These are phyloP conservation scores for Zizania palustris DNA, from an alignment of 202 grass and related monocot genomes.

Conservation along the genomic window DNA sequence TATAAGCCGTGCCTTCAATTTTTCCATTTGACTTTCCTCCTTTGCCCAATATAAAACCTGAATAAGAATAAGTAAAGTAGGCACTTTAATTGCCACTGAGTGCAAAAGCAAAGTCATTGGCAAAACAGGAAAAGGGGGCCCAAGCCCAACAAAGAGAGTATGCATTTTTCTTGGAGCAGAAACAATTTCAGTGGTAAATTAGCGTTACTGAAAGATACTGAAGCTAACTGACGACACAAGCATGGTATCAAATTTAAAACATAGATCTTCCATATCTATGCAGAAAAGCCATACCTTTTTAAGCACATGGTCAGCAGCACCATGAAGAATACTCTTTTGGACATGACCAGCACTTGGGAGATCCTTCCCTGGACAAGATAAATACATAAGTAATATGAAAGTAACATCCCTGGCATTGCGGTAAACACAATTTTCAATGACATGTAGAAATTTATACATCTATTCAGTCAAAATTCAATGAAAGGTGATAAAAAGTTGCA, in stretches of 20 bases:
- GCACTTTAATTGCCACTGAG: conserved; percentile 1
- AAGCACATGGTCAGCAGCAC: conserved; percentile 85
- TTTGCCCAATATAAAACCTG: conserved; percentile 88
- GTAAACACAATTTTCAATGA: not conserved
- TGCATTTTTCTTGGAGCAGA: not conserved
- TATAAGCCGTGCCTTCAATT: conserved; percentile 74
- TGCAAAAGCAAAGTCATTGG: not conserved
- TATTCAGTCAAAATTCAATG: not conserved
- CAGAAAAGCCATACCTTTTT: conserved; percentile 65
- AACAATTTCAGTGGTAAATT: not conserved
- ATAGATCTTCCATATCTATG: not conserved
- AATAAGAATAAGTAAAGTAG: conserved; percentile 15
- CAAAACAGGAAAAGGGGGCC: not conserved
- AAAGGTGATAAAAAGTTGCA: not conserved
- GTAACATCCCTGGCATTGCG: not conserved
- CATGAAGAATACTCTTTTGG: conserved; percentile 71
- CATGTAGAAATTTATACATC: not conserved
- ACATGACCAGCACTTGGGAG: conserved; percentile 53
- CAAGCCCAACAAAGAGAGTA: not conserved
- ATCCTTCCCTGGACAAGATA: conserved; percentile 67
- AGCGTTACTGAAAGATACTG: not conserved
- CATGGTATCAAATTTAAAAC: not conserved
- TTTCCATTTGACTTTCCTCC: conserved; percentile 76
- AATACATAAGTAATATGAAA: conserved; percentile 26
- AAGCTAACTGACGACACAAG: not conserved